Evolutionary conservation across 495 filamentous ascomycete species (phyloP).

Genomic region (Neurospora pannonica): DNA sequence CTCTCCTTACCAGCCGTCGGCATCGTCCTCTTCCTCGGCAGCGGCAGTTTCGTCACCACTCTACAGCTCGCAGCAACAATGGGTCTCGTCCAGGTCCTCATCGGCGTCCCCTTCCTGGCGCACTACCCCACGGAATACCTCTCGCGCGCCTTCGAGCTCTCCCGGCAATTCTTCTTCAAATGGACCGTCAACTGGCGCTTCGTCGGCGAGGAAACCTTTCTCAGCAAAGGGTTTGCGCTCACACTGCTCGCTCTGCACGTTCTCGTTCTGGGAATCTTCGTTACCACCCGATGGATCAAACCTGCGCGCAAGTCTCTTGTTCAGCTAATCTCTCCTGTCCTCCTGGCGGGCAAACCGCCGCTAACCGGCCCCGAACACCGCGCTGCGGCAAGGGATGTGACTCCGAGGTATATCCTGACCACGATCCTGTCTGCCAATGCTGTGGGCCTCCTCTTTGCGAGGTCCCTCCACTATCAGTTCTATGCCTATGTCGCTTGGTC

Average conservation of each 20-base stretch:
- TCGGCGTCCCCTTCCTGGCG: slow-evolving; percentile 69
- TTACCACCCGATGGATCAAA: slow-evolving; percentile 38
- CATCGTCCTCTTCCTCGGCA: slow-evolving; percentile 57
- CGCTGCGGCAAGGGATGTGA: slow-evolving; percentile 48
- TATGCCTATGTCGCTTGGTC: slow-evolving; percentile 89
- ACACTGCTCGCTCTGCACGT: slow-evolving; percentile 59
- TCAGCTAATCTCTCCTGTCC: slow-evolving; percentile 41
- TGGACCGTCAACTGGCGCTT: slow-evolving; percentile 99
- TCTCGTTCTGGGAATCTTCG: slow-evolving; percentile 54
- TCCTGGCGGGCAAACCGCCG: slow-evolving; percentile 40
- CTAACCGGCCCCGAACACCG: slow-evolving; percentile 42
- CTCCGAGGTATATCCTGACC: slow-evolving; percentile 67
- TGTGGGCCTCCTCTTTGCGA: slow-evolving; percentile 82
- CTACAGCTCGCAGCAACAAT: slow-evolving; percentile 62
- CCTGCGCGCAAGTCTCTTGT: slow-evolving; percentile 35
- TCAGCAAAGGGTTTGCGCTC: slow-evolving; percentile 64
- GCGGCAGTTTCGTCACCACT: slow-evolving; percentile 47
- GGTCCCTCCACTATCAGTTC: slow-evolving; percentile 94
- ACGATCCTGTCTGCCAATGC: slow-evolving; percentile 69
- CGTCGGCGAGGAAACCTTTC: slow-evolving; percentile 69
- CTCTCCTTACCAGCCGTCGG: slow-evolving; percentile 73
- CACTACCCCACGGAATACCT: slow-evolving; percentile 62
- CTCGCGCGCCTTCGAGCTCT: slow-evolving; percentile 76
- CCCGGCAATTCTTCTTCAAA: slow-evolving; percentile 82
- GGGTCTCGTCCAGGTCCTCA: slow-evolving; percentile 60